Percentiles rank a stretch among this genome's conserved stretches.
Evolutionary conservation across 2,329 filamentous ascomycete genomes (phyloP).

Genomic region (Cryoendolithus antarcticus): DNA sequence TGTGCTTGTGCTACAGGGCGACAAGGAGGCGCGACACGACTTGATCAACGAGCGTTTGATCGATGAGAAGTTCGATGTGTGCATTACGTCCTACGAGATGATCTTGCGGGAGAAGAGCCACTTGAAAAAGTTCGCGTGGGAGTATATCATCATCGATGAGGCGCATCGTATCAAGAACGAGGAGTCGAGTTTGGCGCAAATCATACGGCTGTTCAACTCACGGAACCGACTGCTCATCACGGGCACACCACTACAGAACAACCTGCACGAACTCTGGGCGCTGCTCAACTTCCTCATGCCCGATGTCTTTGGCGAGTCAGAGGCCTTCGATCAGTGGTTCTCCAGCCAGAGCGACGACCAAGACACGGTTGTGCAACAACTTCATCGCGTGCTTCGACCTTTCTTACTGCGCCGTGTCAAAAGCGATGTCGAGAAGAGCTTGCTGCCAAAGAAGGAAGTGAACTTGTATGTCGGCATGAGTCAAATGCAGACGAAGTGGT

Average conservation of each 20-base stretch:
- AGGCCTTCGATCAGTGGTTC: slow-evolving; percentile 98
- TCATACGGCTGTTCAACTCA: slow-evolving; percentile 92
- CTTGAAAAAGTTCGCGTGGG: slow-evolving; percentile 96
- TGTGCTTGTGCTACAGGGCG: slow-evolving; percentile 83
- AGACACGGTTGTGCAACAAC: slow-evolving; percentile 88
- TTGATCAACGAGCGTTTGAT: slow-evolving; percentile 83
- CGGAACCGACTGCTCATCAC: slow-evolving; percentile 92
- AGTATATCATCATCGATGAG: slow-evolving; percentile 99
- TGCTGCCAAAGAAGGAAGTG: slow-evolving; percentile 92
- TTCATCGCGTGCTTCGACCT: slow-evolving; percentile 82
- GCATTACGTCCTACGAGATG: slow-evolving; percentile 98
- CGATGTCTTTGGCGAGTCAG: slow-evolving; percentile 92
- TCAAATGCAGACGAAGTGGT: slow-evolving; percentile 98
- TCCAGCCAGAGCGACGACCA: slow-evolving; percentile 81
- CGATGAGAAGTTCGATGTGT: slow-evolving; percentile 93
- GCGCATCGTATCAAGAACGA: slow-evolving; percentile 99
- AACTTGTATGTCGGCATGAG: slow-evolving; percentile 98
- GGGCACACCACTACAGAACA: slow-evolving; percentile 93
- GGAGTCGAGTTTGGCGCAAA: slow-evolving; percentile 89
- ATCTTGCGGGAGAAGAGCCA: slow-evolving; percentile 89
- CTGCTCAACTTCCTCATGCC: slow-evolving; percentile 95
- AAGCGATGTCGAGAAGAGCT: slow-evolving; percentile 93
- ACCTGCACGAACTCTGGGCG: slow-evolving; percentile 94
- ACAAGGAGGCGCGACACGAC: slow-evolving; percentile 80
- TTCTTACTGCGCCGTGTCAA: slow-evolving; percentile 95